Conservation (phyloP, 176 grass and related monocot species). For the Eleusine coracana region DNA sequence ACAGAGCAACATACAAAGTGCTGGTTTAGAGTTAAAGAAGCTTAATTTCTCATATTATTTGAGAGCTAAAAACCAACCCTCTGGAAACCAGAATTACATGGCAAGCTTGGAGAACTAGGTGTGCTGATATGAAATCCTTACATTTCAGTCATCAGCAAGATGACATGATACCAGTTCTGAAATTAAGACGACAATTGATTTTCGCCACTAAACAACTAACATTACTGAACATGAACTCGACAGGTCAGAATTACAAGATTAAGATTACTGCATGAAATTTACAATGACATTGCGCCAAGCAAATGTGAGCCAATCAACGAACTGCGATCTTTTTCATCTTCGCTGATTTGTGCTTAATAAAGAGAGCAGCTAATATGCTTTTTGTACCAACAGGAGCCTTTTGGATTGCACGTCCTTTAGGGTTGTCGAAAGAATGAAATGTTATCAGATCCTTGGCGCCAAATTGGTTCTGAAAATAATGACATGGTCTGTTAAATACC, state of each 20-base stretch:
- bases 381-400: constrained; percentile 63
- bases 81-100: constrained; percentile 17
- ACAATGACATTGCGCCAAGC: constrained; percentile 9
- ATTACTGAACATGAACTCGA: background rate
- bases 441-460: constrained; percentile 48
- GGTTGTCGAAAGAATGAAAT: constrained; percentile 61
- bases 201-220: constrained; percentile 22
- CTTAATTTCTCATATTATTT: constrained; percentile 6
- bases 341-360: constrained; percentile 68
- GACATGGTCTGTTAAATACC: background rate
- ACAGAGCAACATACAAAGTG: background rate
- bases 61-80: constrained; percentile 20
- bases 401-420: constrained; percentile 64
- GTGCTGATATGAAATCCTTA: constrained; percentile 20
- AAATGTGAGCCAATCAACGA: constrained; percentile 38
- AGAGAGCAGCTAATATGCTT: constrained; percentile 73
- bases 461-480: constrained; percentile 55
- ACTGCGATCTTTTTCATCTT: constrained; percentile 65
- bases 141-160: constrained; percentile 39
- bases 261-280: constrained; percentile 20
- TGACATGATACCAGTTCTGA: constrained; percentile 8
- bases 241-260: constrained; percentile 11
- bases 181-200: constrained; percentile 6
- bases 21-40: background rate
- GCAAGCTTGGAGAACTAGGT: background rate